Conservation (phyloP, 768 basidiomycete species). For the Pholiota microspora region DNA sequence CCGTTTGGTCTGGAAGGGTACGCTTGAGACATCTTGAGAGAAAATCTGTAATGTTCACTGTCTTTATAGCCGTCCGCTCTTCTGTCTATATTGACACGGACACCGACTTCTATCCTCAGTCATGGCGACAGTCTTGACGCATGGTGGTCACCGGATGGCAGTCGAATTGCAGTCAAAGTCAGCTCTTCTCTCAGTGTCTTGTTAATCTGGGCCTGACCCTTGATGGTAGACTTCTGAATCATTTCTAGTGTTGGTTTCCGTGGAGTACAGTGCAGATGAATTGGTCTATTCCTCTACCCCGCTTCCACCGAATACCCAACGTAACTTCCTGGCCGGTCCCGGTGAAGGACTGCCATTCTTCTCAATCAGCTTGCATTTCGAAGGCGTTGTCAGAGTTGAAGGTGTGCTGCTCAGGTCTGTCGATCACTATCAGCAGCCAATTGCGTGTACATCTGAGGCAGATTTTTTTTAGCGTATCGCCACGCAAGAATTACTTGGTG, state of each 20-base stretch:
- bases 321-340: conserved; percentile 73
- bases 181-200: conserved; percentile 19
- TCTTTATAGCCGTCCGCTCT: conserved; percentile 62
- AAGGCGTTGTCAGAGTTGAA: conserved; percentile 80
- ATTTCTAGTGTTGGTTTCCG: conserved; percentile 71
- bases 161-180: conserved; percentile 78
- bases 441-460: conserved; percentile 1
- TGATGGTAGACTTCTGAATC: conserved; percentile 69
- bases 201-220: background rate
- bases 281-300: conserved; percentile 53
- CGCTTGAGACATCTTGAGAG: conserved; percentile 2
- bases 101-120: conserved; percentile 70
- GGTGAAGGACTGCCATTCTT: conserved; percentile 77
- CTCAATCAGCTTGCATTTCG: conserved; percentile 66
- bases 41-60: conserved; percentile 5
- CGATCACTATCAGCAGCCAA: background rate
- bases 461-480: conserved; percentile 58
- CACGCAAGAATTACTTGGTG: conserved; percentile 62
- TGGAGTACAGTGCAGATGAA: conserved; percentile 56
- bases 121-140: conserved; percentile 80
- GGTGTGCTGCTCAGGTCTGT: conserved; percentile 68
- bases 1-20: conserved; percentile 80
- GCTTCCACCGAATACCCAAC: conserved; percentile 53
- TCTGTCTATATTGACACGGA: conserved; percentile 72
- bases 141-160: conserved; percentile 84